Evolutionary conservation across 2,329 filamentous ascomycete species (phyloP).

Genomic region (Arthrinium puccinioides): DNA sequence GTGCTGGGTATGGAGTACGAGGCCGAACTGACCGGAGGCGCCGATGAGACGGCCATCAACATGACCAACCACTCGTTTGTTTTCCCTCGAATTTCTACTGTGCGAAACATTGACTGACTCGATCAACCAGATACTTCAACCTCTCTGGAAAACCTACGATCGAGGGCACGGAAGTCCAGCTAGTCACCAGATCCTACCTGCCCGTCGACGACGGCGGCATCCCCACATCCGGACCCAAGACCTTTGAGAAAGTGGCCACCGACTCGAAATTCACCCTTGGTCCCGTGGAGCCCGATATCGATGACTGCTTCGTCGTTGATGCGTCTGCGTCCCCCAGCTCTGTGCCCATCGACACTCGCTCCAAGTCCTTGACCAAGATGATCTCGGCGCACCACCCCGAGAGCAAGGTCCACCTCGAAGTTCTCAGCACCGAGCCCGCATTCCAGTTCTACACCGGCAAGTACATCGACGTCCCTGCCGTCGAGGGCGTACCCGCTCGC

Average conservation of each 20-base stretch:
- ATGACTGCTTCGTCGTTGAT: constrained; percentile 84
- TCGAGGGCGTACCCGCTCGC: constrained; percentile 55
- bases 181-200: constrained; percentile 59
- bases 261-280: constrained; percentile 66
- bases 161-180: constrained; percentile 57
- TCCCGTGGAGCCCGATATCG: constrained; percentile 65
- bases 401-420: constrained; percentile 74
- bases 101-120: constrained; percentile 1
- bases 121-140: constrained; percentile 53
- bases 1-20: constrained; percentile 86
- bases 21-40: constrained; percentile 69
- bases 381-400: constrained; percentile 67
- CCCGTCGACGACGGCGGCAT: constrained; percentile 68
- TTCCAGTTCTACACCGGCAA: constrained; percentile 97
- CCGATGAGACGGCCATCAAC: constrained; percentile 85
- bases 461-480: constrained; percentile 68
- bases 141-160: constrained; percentile 45
- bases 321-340: constrained; percentile 41
- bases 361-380: constrained; percentile 55
- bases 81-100: background rate
- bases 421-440: constrained; percentile 84
- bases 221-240: constrained; percentile 59
- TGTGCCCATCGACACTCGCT: constrained; percentile 60
- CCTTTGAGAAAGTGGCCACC: constrained; percentile 58
- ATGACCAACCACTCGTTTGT: constrained; percentile 89